A percentile compares a stretch with the other conserved stretches of the same genome.
Conservation (phyloP, 805 yeast genomes). For the Starmerella gropengiesseri region DNA sequence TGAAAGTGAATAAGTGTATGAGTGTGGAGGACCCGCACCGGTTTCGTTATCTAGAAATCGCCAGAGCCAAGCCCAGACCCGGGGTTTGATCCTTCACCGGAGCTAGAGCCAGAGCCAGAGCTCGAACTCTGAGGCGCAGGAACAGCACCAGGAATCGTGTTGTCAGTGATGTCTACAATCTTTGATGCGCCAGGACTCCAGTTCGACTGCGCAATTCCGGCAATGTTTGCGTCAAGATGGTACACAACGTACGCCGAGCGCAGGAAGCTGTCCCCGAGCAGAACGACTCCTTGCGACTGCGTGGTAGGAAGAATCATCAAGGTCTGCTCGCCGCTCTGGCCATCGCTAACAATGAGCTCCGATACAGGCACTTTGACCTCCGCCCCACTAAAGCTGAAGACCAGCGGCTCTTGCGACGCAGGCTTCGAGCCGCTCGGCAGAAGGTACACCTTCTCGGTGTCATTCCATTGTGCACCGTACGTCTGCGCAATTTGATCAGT, state of each 20-base stretch:
- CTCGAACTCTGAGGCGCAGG: constrained; percentile 1
- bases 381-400: constrained; percentile 20
- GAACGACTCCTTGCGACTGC: constrained; percentile 22
- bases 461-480: constrained; percentile 14
- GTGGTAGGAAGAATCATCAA: constrained; percentile 16
- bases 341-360: constrained; percentile 23
- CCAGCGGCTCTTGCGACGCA: constrained; percentile 7
- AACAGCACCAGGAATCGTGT: constrained; percentile 26
- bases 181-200: constrained; percentile 24
- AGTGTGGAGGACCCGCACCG: too few species aligned
- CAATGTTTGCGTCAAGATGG: constrained; percentile 45
- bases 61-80: background rate
- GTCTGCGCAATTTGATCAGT: constrained; percentile 10
- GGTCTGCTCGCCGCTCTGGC: background rate
- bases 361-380: constrained; percentile 21
- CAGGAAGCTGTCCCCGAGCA: constrained; percentile 52
- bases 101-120: background rate
- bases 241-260: constrained; percentile 55
- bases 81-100: background rate
- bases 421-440: constrained; percentile 5
- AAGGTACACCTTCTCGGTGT: constrained; percentile 7
- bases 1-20: too few species aligned
- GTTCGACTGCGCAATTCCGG: constrained; percentile 46
- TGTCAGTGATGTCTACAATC: constrained; percentile 24
- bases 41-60: background rate